A percentile compares a stretch with the other conserved stretches of the same genome.
phyloP scores from a whole-genome alignment of 495 filamentous ascomycete genomes.

The Penicillium argentinense region DNA sequence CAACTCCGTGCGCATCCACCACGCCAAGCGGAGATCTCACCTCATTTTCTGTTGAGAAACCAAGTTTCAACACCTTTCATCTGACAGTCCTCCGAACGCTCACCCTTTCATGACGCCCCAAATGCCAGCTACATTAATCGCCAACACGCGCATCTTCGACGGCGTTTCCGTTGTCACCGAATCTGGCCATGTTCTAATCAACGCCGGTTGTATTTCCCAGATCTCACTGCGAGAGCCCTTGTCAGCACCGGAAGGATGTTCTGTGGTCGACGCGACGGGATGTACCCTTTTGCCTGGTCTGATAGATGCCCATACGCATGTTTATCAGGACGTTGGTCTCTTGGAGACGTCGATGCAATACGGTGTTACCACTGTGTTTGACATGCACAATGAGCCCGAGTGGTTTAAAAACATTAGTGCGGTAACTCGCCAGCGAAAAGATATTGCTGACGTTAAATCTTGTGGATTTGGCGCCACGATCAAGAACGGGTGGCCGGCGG shows the following conservation, averaged over 20 bases:
- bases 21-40: too few relatives aligned
- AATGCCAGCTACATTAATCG: constrained; percentile 7
- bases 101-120: too few relatives aligned
- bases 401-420: constrained; percentile 10
- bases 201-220: constrained; percentile 6
- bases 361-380: constrained; percentile 9
- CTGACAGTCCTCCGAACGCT: too few relatives aligned
- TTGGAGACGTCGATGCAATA: constrained; percentile 8
- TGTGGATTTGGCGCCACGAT: constrained; percentile 10
- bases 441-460: constrained; percentile 15
- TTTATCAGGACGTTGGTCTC: constrained; percentile 8
- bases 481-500: constrained; percentile 11
- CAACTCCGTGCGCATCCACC: too few relatives aligned
- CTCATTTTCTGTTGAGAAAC: too few relatives aligned
- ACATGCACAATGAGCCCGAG: constrained; percentile 13
- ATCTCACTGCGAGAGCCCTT: constrained; percentile 5
- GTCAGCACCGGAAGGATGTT: not conserved
- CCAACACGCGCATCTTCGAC: constrained; percentile 11
- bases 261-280: constrained; percentile 4
- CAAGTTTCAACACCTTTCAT: too few relatives aligned
- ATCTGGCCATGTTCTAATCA: constrained; percentile 7
- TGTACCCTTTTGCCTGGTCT: constrained; percentile 12
- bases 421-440: constrained; percentile 5
- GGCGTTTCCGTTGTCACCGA: constrained; percentile 9
- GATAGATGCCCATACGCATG: constrained; percentile 15